Base-by-base conservation (phyloP, 1,284 basidiomycete genomes). In the Cyathus olla region DNA sequence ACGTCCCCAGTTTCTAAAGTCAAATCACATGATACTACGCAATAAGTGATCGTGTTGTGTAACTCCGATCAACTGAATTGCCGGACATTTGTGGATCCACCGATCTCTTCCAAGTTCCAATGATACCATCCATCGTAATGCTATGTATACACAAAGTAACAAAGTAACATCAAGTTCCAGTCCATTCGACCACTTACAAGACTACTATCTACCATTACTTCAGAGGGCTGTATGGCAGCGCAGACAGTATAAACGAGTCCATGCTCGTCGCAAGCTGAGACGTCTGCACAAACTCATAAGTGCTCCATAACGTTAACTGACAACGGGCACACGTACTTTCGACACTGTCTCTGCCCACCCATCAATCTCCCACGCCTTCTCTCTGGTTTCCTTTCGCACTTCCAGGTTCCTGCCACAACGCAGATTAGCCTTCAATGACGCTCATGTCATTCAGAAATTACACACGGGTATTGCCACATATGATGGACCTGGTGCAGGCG, bases 301-400 rank as follows among this genome's bases (percentile, higher is more conserved):
- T 35, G 6, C 31, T 8, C 31, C 31, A 13, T 6, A 6, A 35
- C 13, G 31, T 35, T 11, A 26, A 6, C 48, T 24, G 11, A 29
- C 27, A 50, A 26, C 27, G 11, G 62, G 59, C 61, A 56, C 9
- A 67, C 80, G 63, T 64, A 92, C 95, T 90, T 97, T 95, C 64
- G 91, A 90, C 39, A 98, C 96, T 0, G 96, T 98, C 76, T 95
- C 92, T 51, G 93, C 92, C 97, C 96, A 98, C 17, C 94, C 94
- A 67, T 97, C 95, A 67, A 95, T 85, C 67, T 93, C 87, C 96
- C 96, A 98, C 27, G 96, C 95, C 75, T 91, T 88, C 77, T 97
- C 94, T 50, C 96, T 87, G 29, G 85, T 89, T 66, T 92, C 89
- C 76, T 95, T 95, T 60, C 96, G 85, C 17, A 87, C 86, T 68